Conservation (phyloP, 345 rosid genomes). For the Hirschfeldia incana region DNA sequence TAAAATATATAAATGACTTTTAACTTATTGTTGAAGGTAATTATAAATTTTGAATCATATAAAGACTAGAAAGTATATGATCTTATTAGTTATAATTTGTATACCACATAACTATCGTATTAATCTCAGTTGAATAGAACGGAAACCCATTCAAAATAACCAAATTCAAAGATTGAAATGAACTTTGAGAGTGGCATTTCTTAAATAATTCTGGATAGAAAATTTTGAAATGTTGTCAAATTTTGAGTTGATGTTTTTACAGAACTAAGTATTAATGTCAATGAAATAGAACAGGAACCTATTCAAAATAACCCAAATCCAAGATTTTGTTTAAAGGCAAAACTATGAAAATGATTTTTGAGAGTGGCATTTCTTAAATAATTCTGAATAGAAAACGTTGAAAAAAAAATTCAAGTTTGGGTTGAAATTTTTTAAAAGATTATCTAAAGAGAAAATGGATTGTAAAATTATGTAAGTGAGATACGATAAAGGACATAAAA, state of each 20-base stretch:
- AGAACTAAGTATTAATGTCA: not conserved
- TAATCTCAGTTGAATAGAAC: not conserved
- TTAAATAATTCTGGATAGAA: not conserved
- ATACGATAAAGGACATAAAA: slow-evolving; percentile 14
- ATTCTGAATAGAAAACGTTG: not conserved
- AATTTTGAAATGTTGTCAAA: not conserved
- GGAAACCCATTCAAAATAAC: not conserved
- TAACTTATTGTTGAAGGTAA: not conserved
- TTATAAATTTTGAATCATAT: not conserved
- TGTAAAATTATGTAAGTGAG: slow-evolving; percentile 10
- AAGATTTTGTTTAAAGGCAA: slow-evolving; percentile 2
- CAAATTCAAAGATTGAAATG: not conserved
- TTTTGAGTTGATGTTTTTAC: not conserved
- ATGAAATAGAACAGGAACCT: not conserved
- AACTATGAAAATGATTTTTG: not conserved
- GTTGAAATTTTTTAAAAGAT: not conserved
- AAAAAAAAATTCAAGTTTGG: not conserved
- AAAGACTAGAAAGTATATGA: not conserved
- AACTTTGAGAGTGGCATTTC: not conserved
- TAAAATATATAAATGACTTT: not conserved
- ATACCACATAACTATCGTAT: not conserved
- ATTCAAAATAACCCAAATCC: not conserved
- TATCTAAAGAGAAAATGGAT: not conserved
- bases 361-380: not conserved
- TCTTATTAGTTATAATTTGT: not conserved